These are phyloP conservation scores for Mucor lusitanicus DNA, from an alignment of 371 early-diverging fungal species.

Conservation along the genomic window DNA sequence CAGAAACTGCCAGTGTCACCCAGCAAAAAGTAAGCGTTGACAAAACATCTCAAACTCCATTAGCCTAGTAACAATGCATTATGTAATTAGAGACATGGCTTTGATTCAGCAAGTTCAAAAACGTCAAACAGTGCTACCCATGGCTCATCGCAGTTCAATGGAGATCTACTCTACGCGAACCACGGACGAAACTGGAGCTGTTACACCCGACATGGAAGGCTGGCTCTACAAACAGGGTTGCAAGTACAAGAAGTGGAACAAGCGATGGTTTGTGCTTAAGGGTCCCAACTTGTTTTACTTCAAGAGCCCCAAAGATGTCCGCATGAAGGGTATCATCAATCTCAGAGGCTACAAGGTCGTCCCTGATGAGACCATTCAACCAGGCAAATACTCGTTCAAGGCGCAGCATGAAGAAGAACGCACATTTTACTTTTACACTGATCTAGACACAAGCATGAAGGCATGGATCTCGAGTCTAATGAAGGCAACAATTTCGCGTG, in stretches of 20 bases:
- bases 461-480: slow-evolving; percentile 65
- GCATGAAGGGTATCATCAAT: slow-evolving; percentile 58
- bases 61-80: too few relatives aligned
- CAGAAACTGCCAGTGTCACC: not conserved
- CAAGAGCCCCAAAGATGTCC: slow-evolving; percentile 61
- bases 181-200: slow-evolving; percentile 22
- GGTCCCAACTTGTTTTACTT: slow-evolving; percentile 65
- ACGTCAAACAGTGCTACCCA: slow-evolving; percentile 11
- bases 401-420: slow-evolving; percentile 62
- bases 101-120: slow-evolving; percentile 1
- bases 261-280: slow-evolving; percentile 71
- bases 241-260: slow-evolving; percentile 69
- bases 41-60: not conserved
- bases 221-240: slow-evolving; percentile 70
- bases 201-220: slow-evolving; percentile 64
- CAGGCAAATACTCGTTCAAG: slow-evolving; percentile 68
- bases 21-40: not conserved
- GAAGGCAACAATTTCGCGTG: slow-evolving; percentile 68
- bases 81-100: not conserved
- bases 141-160: slow-evolving; percentile 27
- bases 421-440: slow-evolving; percentile 63
- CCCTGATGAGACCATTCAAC: slow-evolving; percentile 57
- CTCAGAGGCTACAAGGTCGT: slow-evolving; percentile 55
- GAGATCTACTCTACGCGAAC: slow-evolving; percentile 19
- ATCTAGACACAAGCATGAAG: slow-evolving; percentile 47